phyloP scores from a whole-genome alignment of 2,329 filamentous ascomycete genomes.

The Fusarium marasasianum region DNA sequence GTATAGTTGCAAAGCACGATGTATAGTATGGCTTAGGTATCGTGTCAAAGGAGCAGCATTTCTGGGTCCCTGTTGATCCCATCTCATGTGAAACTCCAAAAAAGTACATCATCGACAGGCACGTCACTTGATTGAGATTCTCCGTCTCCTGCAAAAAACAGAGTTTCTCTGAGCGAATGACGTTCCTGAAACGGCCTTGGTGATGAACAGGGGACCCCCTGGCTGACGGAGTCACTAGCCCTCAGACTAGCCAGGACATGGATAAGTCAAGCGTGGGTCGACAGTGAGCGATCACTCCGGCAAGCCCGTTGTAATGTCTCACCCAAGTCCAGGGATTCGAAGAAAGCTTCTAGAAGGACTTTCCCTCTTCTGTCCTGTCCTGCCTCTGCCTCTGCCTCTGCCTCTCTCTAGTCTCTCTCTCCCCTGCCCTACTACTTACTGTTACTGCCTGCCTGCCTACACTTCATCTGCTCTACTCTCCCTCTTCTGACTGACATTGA shows the following conservation, averaged over 20 bases:
- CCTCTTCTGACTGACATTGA: constrained; percentile 5
- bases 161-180: constrained; percentile 34
- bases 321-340: constrained; percentile 38
- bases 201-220: constrained; percentile 31
- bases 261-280: constrained; percentile 35
- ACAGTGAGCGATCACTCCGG: constrained; percentile 41
- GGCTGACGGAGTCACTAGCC: constrained; percentile 27
- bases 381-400: not conserved
- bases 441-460: not conserved
- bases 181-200: constrained; percentile 44
- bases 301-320: constrained; percentile 46
- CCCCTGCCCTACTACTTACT: constrained; percentile 7
- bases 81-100: constrained; percentile 10
- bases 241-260: constrained; percentile 37
- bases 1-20: not conserved
- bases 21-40: not conserved
- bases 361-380: not conserved
- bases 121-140: constrained; percentile 14
- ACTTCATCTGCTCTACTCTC: not conserved
- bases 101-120: constrained; percentile 19
- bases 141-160: constrained; percentile 8
- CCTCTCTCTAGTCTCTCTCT: not conserved
- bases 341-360: constrained; percentile 47
- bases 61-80: constrained; percentile 14
- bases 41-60: not conserved